A percentile compares a stretch with the other conserved stretches of the same genome.
phyloP scores from a whole-genome alignment of 768 basidiomycete species.

The Kwoniella dejecticola region DNA sequence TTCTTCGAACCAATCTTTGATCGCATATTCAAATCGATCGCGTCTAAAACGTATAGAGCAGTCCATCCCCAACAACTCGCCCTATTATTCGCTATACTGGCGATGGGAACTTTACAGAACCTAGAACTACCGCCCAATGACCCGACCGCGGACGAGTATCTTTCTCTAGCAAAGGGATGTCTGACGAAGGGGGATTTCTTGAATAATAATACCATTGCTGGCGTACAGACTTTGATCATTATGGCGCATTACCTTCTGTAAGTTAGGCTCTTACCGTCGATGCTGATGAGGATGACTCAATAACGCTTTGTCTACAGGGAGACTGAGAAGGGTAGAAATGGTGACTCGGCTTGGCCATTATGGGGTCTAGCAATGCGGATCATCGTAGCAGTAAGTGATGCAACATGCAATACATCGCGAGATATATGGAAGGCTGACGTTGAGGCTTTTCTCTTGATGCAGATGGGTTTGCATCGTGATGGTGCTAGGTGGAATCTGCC shows the following conservation, averaged over 20 bases:
- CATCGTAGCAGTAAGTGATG: slow-evolving; percentile 22
- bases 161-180: slow-evolving; percentile 18
- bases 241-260: slow-evolving; percentile 32
- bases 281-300: neutral
- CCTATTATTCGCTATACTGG: slow-evolving; percentile 25
- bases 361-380: slow-evolving; percentile 38
- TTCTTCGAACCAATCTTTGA: slow-evolving; percentile 20
- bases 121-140: slow-evolving; percentile 27
- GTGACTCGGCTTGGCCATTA: slow-evolving; percentile 39
- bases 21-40: slow-evolving; percentile 4
- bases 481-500: slow-evolving; percentile 27
- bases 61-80: slow-evolving; percentile 28
- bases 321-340: slow-evolving; percentile 35
- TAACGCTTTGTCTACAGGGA: slow-evolving; percentile 13
- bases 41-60: neutral
- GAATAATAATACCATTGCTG: slow-evolving; percentile 29
- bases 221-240: slow-evolving; percentile 30
- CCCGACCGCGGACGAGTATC: slow-evolving; percentile 17
- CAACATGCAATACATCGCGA: too few species aligned
- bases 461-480: slow-evolving; percentile 31
- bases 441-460: neutral
- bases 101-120: slow-evolving; percentile 32
- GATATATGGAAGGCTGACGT: too few species aligned
- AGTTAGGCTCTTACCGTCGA: too few species aligned
- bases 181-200: slow-evolving; percentile 32